These are phyloP conservation scores for Diaporthe sp. DNA, from an alignment of 2,329 filamentous ascomycete genomes.

Conservation along the genomic window DNA sequence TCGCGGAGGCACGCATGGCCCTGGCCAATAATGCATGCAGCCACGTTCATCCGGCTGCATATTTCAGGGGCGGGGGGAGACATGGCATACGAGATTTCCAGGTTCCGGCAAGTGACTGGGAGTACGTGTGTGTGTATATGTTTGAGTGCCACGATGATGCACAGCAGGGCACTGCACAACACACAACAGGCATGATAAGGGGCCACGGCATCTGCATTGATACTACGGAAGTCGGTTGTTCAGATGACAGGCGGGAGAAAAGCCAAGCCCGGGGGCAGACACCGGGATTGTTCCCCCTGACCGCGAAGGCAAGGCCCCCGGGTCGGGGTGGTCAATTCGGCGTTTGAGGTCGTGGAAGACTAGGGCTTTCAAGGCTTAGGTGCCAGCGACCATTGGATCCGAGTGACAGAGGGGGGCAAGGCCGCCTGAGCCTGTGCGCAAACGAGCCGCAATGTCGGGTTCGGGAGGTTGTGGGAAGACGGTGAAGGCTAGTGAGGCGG, in stretches of 20 bases:
- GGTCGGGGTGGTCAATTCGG: neutral
- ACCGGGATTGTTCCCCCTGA: neutral
- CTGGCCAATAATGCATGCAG: constrained; percentile 16
- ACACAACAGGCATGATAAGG: neutral
- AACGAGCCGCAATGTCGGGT: neutral
- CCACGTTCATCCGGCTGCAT: constrained; percentile 21
- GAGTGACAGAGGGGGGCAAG: constrained; percentile 2
- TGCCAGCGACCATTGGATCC: constrained; percentile 24
- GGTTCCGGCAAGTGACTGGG: constrained; percentile 32
- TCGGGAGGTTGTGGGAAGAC: neutral
- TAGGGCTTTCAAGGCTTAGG: constrained; percentile 28
- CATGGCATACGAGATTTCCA: constrained; percentile 12
- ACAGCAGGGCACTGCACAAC: neutral
- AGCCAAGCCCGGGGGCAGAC: neutral
- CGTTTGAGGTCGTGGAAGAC: constrained; percentile 3
- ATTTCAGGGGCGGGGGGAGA: constrained; percentile 10
- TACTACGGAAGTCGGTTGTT: neutral
- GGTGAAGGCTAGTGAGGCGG: neutral
- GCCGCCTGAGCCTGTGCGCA: constrained; percentile 22
- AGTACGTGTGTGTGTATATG: neutral
- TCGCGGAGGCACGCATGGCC: neutral
- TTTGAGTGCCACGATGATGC: neutral
- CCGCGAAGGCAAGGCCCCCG: neutral
- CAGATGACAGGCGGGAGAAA: neutral
- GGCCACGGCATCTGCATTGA: neutral